A percentile compares a stretch with the other conserved stretches of the same genome.
Conservation (phyloP, 768 basidiomycete species). For the Suillus occidentalis region DNA sequence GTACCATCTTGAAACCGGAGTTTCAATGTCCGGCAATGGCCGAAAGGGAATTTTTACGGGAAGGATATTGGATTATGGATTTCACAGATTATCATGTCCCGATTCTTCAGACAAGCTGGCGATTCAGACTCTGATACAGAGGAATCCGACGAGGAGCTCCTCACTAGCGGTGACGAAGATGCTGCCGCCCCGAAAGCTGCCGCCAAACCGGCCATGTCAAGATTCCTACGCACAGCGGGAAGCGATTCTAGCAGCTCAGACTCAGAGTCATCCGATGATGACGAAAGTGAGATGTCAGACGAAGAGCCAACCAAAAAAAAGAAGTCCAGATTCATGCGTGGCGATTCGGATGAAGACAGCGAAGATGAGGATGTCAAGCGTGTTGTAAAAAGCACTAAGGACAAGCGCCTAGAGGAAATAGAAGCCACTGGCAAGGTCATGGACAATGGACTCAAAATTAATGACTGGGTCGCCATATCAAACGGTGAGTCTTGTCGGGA, state of each 20-base stretch:
- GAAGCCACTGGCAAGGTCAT: constrained; percentile 88
- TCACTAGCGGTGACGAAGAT: constrained; percentile 73
- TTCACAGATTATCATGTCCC: constrained; percentile 56
- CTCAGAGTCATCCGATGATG: constrained; percentile 54
- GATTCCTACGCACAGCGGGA: constrained; percentile 69
- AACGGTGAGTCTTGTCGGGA: constrained; percentile 54
- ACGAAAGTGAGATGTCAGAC: constrained; percentile 46
- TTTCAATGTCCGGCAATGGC: background rate
- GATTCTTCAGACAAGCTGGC: constrained; percentile 85
- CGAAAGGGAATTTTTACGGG: background rate
- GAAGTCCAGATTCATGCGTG: constrained; percentile 41
- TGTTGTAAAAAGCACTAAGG: constrained; percentile 80
- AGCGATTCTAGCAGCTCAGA: constrained; percentile 57
- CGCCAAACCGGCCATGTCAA: constrained; percentile 58
- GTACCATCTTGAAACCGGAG: background rate
- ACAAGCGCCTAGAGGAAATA: constrained; percentile 93
- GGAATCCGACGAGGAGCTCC: constrained; percentile 71
- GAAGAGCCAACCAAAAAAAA: constrained; percentile 41
- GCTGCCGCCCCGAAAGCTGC: constrained; percentile 47
- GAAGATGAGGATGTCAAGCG: constrained; percentile 71
- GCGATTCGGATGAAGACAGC: constrained; percentile 50
- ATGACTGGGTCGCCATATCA: constrained; percentile 93
- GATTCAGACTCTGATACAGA: constrained; percentile 78
- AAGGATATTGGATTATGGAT: background rate
- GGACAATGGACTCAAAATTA: constrained; percentile 93